Conservation (phyloP, 2,329 filamentous ascomycete species). For the Aspergillus tamarii region DNA sequence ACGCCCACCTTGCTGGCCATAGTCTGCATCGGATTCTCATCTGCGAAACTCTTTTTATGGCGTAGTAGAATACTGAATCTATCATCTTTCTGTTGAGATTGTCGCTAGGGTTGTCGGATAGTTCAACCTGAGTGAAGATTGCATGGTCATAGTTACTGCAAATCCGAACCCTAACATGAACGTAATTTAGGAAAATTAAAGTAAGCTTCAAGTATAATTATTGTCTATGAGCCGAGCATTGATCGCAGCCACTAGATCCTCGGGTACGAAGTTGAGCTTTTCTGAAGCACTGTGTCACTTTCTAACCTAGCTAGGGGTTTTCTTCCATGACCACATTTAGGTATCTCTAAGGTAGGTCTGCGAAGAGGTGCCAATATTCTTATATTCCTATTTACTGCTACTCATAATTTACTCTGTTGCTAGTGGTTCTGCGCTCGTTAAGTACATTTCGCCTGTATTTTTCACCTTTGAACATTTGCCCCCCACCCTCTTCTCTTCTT, state of each 20-base stretch:
- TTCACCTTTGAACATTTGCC: too few species aligned
- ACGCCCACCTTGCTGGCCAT: too few species aligned
- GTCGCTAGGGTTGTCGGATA: background rate
- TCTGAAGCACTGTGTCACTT: background rate
- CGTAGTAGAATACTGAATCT: background rate
- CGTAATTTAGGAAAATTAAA: too few species aligned
- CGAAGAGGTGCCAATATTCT: too few species aligned
- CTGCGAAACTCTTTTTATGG: background rate
- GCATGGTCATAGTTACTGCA: background rate
- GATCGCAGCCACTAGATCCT: background rate
- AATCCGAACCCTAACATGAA: background rate
- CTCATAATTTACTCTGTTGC: too few species aligned
- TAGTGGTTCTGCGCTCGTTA: too few species aligned
- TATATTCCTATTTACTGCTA: too few species aligned
- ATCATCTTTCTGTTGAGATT: background rate
- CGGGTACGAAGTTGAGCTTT: background rate
- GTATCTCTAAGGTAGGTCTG: too few species aligned
- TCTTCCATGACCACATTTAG: too few species aligned
- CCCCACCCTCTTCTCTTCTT: too few species aligned
- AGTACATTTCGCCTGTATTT: too few species aligned
- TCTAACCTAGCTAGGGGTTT: background rate
- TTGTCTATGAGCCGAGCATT: background rate
- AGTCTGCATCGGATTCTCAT: background rate
- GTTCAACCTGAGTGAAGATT: background rate
- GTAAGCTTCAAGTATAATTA: too few species aligned